These are phyloP conservation scores for Clonostachys byssicola DNA, from an alignment of 2,329 filamentous ascomycete species.

Conservation along the genomic window DNA sequence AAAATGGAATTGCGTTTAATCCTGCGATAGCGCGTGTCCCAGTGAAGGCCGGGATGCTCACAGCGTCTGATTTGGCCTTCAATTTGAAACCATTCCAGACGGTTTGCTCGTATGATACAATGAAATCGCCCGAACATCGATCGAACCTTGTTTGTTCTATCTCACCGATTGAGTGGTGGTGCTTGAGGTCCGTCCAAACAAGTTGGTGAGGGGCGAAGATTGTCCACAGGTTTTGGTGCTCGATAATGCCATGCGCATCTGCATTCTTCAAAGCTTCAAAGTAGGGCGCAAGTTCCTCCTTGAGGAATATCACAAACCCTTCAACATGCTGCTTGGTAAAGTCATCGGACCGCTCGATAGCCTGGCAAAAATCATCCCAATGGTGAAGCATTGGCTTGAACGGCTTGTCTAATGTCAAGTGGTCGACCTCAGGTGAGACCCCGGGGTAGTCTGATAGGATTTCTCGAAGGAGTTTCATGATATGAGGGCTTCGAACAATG, in stretches of 20 bases:
- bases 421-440: constrained; percentile 53
- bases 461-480: too few species aligned
- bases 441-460: constrained; percentile 45
- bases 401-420: constrained; percentile 54
- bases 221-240: constrained; percentile 47
- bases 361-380: constrained; percentile 41
- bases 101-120: constrained; percentile 34
- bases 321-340: constrained; percentile 38
- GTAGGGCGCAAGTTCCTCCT: constrained; percentile 45
- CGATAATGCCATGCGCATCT: constrained; percentile 38
- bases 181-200: constrained; percentile 27
- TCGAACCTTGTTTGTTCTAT: constrained; percentile 6
- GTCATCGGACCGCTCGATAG: constrained; percentile 25
- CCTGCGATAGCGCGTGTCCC: constrained; percentile 38
- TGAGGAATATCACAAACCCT: constrained; percentile 40
- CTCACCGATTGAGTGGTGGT: constrained; percentile 27
- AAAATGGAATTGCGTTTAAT: constrained; percentile 35
- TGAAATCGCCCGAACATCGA: constrained; percentile 29
- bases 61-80: constrained; percentile 26
- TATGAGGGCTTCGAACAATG: too few species aligned
- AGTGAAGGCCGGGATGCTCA: constrained; percentile 33
- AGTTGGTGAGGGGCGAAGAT: constrained; percentile 42
- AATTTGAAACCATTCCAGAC: constrained; percentile 44
- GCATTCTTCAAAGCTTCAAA: constrained; percentile 21
- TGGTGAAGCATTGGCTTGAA: constrained; percentile 64